Percentiles rank a stretch among this genome's conserved stretches.
phyloP scores from a whole-genome alignment of 2,329 filamentous ascomycete genomes.

The Cladosporium austrohemisphaericum region DNA sequence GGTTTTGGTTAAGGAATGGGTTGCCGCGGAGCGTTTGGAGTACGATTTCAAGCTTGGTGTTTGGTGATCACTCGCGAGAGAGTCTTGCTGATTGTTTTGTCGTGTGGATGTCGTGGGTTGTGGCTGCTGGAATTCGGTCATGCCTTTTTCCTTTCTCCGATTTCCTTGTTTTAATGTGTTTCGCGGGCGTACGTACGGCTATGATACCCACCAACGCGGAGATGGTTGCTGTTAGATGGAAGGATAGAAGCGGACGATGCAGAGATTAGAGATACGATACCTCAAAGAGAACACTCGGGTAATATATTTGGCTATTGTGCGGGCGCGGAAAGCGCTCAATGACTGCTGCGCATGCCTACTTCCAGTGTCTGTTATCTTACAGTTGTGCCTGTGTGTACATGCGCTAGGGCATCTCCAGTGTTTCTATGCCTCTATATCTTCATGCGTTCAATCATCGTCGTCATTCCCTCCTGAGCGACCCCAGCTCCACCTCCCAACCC shows the following conservation, averaged over 20 bases:
- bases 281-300: too few relatives aligned
- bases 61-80: not conserved
- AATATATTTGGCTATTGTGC: too few relatives aligned
- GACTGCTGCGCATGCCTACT: too few relatives aligned
- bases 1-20: slow-evolving; percentile 42
- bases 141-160: not conserved
- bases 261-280: too few relatives aligned
- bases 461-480: not conserved
- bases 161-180: not conserved
- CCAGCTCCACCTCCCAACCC: slow-evolving; percentile 22
- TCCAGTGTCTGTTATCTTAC: too few relatives aligned
- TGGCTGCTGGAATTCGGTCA: too few relatives aligned
- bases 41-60: slow-evolving; percentile 8
- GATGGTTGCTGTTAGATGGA: too few relatives aligned
- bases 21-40: slow-evolving; percentile 17
- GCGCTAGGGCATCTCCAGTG: too few relatives aligned
- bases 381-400: too few relatives aligned
- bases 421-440: too few relatives aligned
- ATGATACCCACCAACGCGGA: not conserved
- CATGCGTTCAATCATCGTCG: not conserved
- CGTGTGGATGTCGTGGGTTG: too few relatives aligned
- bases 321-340: too few relatives aligned
- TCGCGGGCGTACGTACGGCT: not conserved
- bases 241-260: not conserved
- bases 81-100: not conserved